phyloP scores from a whole-genome alignment of 1,139 yeast species.

The Nakaseomyces uthaithaninus region DNA sequence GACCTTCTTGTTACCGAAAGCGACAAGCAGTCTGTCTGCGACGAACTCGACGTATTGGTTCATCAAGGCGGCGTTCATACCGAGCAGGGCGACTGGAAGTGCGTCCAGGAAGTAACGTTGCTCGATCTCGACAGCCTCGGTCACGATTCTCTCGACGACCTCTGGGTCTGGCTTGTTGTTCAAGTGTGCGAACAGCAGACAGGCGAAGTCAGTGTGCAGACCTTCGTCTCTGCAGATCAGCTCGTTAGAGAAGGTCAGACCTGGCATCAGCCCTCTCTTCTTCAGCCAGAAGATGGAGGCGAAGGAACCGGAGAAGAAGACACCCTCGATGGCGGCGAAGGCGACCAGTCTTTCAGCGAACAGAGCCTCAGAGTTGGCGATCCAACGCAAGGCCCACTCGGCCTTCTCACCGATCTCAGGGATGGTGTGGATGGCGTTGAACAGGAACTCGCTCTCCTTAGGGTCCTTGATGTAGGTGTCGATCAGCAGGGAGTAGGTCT shows the following conservation, averaged over 20 bases:
- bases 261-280: slow-evolving; percentile 99
- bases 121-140: slow-evolving; percentile 93
- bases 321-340: slow-evolving; percentile 98
- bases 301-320: slow-evolving; percentile 95
- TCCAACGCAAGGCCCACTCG: slow-evolving; percentile 98
- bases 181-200: slow-evolving; percentile 87
- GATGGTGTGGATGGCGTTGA: slow-evolving; percentile 92
- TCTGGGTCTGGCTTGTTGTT: slow-evolving; percentile 75
- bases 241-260: slow-evolving; percentile 94
- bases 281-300: slow-evolving; percentile 98
- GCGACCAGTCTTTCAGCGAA: slow-evolving; percentile 96
- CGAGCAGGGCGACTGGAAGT: slow-evolving; percentile 82
- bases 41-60: slow-evolving; percentile 96
- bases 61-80: slow-evolving; percentile 92
- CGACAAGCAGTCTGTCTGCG: slow-evolving; percentile 86
- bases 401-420: slow-evolving; percentile 97
- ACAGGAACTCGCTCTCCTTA: slow-evolving; percentile 64
- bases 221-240: slow-evolving; percentile 98
- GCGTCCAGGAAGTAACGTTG: slow-evolving; percentile 95
- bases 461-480: slow-evolving; percentile 96
- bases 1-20: slow-evolving; percentile 83
- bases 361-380: slow-evolving; percentile 74
- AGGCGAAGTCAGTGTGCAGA: slow-evolving; percentile 96
- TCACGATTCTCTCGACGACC: slow-evolving; percentile 76
- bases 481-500: slow-evolving; percentile 91